Conservation (phyloP, 306 rosid genomes). For the Casuarina glauca region DNA sequence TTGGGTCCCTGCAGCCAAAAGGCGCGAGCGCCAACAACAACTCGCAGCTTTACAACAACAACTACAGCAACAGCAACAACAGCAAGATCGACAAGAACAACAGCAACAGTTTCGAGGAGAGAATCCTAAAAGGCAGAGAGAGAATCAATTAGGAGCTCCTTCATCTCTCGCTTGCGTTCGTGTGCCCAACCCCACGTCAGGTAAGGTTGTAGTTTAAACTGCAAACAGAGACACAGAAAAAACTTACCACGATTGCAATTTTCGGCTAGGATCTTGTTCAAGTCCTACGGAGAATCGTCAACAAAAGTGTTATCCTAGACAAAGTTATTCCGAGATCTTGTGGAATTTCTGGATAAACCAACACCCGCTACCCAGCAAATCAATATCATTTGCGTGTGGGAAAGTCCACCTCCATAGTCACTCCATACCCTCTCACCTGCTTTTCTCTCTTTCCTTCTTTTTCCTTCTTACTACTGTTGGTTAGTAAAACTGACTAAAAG, state of each 20-base stretch:
- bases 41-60: constrained; percentile 53
- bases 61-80: constrained; percentile 37
- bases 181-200: constrained; percentile 67
- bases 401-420: constrained; percentile 34
- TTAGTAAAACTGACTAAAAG: constrained; percentile 62
- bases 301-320: constrained; percentile 10
- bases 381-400: constrained; percentile 44
- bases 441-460: constrained; percentile 12
- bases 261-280: constrained; percentile 4
- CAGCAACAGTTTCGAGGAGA: constrained; percentile 37
- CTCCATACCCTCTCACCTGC: constrained; percentile 28
- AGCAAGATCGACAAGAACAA: constrained; percentile 27
- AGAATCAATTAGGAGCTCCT: constrained; percentile 29
- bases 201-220: constrained; percentile 40
- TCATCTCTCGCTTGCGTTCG: constrained; percentile 57
- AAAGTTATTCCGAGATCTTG: constrained; percentile 25
- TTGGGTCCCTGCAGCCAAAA: constrained; percentile 95
- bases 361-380: constrained; percentile 28
- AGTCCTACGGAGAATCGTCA: constrained; percentile 22
- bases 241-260: constrained; percentile 8
- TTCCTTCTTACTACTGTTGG: constrained; percentile 41
- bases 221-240: constrained; percentile 19
- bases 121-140: constrained; percentile 58
- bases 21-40: constrained; percentile 86
- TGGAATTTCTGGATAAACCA: constrained; percentile 19